Evolutionary conservation across 1,284 basidiomycete species (phyloP), one percentile per base, ranked within the genome.

Genomic region (Sparassis latifolia): DNA sequence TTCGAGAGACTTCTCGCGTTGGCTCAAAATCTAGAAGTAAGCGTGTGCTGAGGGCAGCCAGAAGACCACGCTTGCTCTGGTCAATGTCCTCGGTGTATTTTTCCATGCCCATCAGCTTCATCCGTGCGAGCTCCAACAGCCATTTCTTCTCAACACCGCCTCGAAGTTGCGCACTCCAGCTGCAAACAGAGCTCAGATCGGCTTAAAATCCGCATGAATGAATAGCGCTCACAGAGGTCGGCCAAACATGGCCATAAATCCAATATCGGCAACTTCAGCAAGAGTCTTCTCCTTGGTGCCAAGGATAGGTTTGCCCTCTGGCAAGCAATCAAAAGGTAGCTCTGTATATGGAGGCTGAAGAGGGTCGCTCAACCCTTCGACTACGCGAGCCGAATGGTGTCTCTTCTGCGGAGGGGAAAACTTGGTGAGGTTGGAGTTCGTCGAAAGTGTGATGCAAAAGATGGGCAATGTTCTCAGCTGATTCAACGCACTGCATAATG

Each of bases 171-270:
- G 42, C 20, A 44, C n/a, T 4, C 42, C 42, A 44, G 10, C 42
- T 44, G 28, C 20, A n/a, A 38, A 30, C 30, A 27, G 12, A 5
- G 5, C 31, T 20, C 31, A 6, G 27, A 33, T 37, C 37, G 7
- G 43, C n/a, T 33, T 4, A 5, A 42, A 12, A 28, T 30, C 29
- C 9, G 4, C 33, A 32, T 29, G 12, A 29, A 27, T 42, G 10
- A 20, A 33, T 10, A 45, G 4, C 20, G 45, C 50, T 33, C 33
- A 51, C 50, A 51, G 39, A 3, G 50, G 50, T 28, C 50, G 28
- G 7, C 50, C 50, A 12, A 51, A 42, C 20, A 28, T 47, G 27
- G 33, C 9, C 28, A 47, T 29, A 31, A 51, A 42, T 33, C 10
- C 20, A 3, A 51, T 12, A 7, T 46, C 27, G 4, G 6, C 29